phyloP scores from a whole-genome alignment of 2,329 filamentous ascomycete species.

The Alternaria viburni region DNA sequence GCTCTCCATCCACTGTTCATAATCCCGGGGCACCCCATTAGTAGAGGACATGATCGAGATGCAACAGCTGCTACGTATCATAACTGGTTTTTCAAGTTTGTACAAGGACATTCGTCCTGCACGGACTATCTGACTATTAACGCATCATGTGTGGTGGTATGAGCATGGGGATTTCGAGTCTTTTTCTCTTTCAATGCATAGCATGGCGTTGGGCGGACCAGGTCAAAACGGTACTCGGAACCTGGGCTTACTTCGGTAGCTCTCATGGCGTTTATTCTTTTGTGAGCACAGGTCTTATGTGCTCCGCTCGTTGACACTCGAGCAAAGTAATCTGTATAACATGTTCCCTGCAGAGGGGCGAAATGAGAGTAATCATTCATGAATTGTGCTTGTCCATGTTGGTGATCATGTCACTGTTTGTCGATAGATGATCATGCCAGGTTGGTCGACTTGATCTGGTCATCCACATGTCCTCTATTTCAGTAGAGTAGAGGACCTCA shows the following conservation, averaged over 20 bases:
- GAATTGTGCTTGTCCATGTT: not conserved
- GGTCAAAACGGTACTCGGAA: not conserved
- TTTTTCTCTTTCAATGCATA: slow-evolving; percentile 2
- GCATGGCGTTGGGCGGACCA: not conserved
- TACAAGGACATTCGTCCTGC: not conserved
- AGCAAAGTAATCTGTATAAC: not conserved
- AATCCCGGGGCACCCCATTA: not conserved
- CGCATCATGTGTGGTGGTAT: not conserved
- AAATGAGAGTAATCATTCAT: not conserved
- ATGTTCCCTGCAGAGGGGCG: not conserved
- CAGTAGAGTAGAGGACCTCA: not conserved
- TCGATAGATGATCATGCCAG: not conserved
- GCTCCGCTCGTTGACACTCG: not conserved
- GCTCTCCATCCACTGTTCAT: not conserved
- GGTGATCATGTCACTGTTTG: not conserved
- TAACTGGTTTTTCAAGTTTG: not conserved
- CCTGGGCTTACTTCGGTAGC: not conserved
- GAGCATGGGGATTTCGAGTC: not conserved
- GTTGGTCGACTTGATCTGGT: not conserved
- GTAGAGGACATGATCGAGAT: not conserved
- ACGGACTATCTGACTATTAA: not conserved
- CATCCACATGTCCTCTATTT: not conserved
- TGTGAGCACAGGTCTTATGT: not conserved
- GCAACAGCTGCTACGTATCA: not conserved
- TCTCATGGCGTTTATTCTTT: not conserved